Percentiles rank a stretch among this genome's conserved stretches.
These are phyloP conservation scores for Picea mariana DNA, from an alignment of 83 land plant genomes.

Conservation along the genomic window DNA sequence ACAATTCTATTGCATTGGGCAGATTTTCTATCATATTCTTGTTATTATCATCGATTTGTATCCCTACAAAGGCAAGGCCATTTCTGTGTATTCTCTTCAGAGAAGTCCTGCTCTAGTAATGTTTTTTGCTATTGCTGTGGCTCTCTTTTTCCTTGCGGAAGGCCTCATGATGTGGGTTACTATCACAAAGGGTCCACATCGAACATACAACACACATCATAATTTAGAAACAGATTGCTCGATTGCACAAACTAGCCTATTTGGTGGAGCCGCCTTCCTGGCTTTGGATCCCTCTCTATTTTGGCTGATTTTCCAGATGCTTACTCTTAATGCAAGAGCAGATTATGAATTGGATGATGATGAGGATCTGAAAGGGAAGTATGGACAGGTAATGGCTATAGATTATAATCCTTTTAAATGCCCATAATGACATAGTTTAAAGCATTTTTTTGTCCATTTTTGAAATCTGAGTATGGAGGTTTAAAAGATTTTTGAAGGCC, in stretches of 20 bases:
- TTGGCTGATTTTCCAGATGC: conserved; percentile 64
- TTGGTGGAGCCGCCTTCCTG: conserved; percentile 68
- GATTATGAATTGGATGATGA: conserved; percentile 38
- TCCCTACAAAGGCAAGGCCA: conserved; percentile 53
- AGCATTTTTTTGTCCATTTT: too few species aligned
- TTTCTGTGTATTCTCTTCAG: too few species aligned
- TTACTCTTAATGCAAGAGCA: conserved; percentile 43
- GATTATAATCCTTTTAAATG: neutral
- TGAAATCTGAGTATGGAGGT: too few species aligned
- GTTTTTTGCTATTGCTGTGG: too few species aligned
- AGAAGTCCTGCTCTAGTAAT: too few species aligned
- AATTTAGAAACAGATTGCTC: conserved; percentile 32
- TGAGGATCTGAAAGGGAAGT: conserved; percentile 30
- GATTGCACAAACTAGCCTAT: conserved; percentile 64
- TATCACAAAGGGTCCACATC: conserved; percentile 25
- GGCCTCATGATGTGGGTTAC: too few species aligned
- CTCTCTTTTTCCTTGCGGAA: too few species aligned
- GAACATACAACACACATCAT: conserved; percentile 43
- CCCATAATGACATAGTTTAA: too few species aligned
- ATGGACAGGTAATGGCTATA: conserved; percentile 19
- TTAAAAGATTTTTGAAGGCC: too few species aligned
- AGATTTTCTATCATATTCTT: conserved; percentile 56
- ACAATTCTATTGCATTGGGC: conserved; percentile 51
- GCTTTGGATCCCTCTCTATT: conserved; percentile 57
- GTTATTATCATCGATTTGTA: conserved; percentile 39